Conservation (phyloP, 1,284 basidiomycete species). For the Mycena sp. region DNA sequence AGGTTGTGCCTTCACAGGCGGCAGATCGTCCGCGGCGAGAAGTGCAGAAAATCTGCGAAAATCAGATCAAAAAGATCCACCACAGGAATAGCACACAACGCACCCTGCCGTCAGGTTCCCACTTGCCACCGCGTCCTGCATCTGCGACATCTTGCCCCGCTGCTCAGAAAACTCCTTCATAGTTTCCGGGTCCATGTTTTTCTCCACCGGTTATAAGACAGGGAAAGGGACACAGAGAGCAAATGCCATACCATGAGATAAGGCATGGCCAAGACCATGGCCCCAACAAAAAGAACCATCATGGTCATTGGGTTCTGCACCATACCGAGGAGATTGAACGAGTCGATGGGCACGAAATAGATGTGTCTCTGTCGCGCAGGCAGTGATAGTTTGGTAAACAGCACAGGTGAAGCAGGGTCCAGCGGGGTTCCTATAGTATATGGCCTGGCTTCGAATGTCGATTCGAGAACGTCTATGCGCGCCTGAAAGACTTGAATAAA, state of each 20-base stretch:
- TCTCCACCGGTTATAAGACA: conserved; percentile 51
- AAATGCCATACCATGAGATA: conserved; percentile 73
- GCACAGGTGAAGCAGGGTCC: conserved; percentile 62
- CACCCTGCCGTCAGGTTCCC: conserved; percentile 70
- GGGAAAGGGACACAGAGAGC: not conserved
- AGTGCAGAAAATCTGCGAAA: conserved; percentile 51
- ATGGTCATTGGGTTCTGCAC: conserved; percentile 90
- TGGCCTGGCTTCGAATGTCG: conserved; percentile 64
- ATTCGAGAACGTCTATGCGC: conserved; percentile 68
- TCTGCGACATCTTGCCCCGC: conserved; percentile 66
- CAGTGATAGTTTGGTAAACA: conserved; percentile 73
- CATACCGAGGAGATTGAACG: conserved; percentile 82
- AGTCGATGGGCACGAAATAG: conserved; percentile 76
- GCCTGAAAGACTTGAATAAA: conserved; percentile 49
- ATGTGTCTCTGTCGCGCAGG: conserved; percentile 59
- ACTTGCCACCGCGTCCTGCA: conserved; percentile 67
- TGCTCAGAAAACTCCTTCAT: conserved; percentile 76
- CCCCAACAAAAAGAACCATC: conserved; percentile 78
- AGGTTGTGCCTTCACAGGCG: conserved; percentile 11
- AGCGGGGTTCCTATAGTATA: conserved; percentile 76
- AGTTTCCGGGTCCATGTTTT: conserved; percentile 81
- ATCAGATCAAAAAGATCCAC: conserved; percentile 24
- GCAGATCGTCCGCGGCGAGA: conserved; percentile 24
- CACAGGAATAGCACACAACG: not conserved
- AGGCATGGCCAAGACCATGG: conserved; percentile 81